Evolutionary conservation across 2,329 filamentous ascomycete genomes (phyloP), one percentile per base, ranked within the genome.

Genomic region (Diplodia seriata): DNA sequence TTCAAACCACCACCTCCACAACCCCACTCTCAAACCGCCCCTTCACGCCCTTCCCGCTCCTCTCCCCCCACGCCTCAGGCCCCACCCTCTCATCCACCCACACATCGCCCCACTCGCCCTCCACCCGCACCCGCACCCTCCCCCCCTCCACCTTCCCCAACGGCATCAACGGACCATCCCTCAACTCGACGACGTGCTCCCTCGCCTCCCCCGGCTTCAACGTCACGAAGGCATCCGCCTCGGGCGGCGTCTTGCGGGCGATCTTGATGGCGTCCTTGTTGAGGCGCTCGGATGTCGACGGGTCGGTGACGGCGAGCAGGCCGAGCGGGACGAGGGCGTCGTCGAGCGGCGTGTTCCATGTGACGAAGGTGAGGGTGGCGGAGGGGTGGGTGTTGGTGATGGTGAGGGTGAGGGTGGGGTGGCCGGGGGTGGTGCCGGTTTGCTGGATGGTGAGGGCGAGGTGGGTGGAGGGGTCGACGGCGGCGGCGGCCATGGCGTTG

Each of bases 331-430:
- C 66, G 6, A 79, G 79, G 40, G 75, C 71, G 1, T 74, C 69
- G 68, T 82, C 80, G 47, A 82, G 71, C 8, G 80, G 80, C 1
- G 79, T 79, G 59, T 77, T 74, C 80, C 80, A 82, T 69, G 74
- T 77, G 26, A 79, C 71, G 9, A 82, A 62, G 0, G 80, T 79
- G 68, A 78, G 76, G 1, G 76, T 71, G 3, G 73, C 73, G 9
- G 73, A 70, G 1, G 75, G 74, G 51, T 74, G 74, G 49, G 72
- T 74, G 66, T 81, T 82, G 9, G 76, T 75, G 57, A 81, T 70
- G 0, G 75, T 78, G 31, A 81, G 74, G 14, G 75, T 72, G 15
- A 81, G 64, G 0, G 75, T 74, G 6, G 76, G 75, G 1, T 33
- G 31, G n/a, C n/a, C n/a, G 31, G 77, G 77, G 15, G 70, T 71